Conservation (phyloP, 306 rosid genomes). For the Pyrus betulifolia region DNA sequence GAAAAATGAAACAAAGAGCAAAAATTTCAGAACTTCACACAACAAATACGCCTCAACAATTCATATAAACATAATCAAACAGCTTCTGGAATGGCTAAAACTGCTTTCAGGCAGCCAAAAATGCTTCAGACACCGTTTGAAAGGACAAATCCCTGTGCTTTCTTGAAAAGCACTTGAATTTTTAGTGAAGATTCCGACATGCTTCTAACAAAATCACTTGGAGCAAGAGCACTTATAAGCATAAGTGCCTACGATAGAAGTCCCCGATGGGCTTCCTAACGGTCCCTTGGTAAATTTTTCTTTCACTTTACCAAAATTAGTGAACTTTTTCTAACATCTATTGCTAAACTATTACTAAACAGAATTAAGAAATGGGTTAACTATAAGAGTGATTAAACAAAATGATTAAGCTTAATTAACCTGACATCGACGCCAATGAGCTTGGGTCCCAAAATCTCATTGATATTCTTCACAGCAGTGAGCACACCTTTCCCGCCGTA, state of each 20-base stretch:
- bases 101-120: not conserved
- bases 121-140: too few species aligned
- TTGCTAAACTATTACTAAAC: not conserved
- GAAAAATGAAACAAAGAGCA: conserved; percentile 1
- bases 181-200: not conserved
- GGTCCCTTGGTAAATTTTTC: not conserved
- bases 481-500: conserved; percentile 96
- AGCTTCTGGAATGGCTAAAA: not conserved
- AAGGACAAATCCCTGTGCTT: not conserved
- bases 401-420: conserved; percentile 11
- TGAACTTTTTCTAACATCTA: not conserved
- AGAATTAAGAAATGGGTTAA: not conserved
- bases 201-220: not conserved
- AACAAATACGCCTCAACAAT: not conserved
- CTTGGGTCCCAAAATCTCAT: conserved; percentile 69
- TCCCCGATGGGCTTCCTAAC: not conserved
- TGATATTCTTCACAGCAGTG: conserved; percentile 71
- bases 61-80: not conserved
- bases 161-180: not conserved
- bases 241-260: not conserved
- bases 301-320: not conserved
- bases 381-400: not conserved
- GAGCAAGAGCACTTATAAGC: not conserved
- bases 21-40: conserved; percentile 21
- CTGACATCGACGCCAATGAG: conserved; percentile 83